Percentiles rank a stretch among this genome's conserved stretches.
These are phyloP conservation scores for Saururus chinensis DNA, from an alignment of 164 flowering plant species.

Conservation along the genomic window DNA sequence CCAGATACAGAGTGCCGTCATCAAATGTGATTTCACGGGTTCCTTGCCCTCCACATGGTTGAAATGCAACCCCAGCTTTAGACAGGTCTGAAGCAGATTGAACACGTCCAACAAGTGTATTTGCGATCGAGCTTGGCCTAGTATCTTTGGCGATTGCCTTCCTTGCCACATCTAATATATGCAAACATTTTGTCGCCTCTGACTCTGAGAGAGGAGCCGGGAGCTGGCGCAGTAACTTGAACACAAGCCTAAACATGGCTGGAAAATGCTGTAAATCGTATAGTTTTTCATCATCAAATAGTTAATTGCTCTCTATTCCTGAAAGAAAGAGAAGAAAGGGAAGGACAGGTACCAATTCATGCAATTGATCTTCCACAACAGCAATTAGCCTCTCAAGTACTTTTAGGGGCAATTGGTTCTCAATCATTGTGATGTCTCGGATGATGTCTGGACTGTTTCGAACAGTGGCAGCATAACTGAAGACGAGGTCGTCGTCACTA, in stretches of 20 bases:
- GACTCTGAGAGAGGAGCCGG: not conserved
- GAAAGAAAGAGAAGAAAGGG: not conserved
- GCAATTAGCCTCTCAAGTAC: slow-evolving; percentile 15
- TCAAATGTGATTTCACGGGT: not conserved
- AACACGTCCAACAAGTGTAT: not conserved
- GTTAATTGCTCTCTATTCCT: too few species aligned
- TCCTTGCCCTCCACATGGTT: not conserved
- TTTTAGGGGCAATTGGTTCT: slow-evolving; percentile 59
- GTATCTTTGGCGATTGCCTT: not conserved
- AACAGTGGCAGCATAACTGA: slow-evolving; percentile 34
- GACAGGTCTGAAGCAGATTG: not conserved
- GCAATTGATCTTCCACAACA: slow-evolving; percentile 10
- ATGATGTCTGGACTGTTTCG: slow-evolving; percentile 32
- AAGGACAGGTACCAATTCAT: not conserved
- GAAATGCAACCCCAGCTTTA: not conserved
- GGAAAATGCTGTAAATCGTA: not conserved
- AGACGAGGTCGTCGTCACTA: too few species aligned
- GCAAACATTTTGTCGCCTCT: not conserved
- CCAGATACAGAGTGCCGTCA: not conserved
- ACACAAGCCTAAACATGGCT: not conserved
- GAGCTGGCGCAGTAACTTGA: not conserved
- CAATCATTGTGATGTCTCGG: slow-evolving; percentile 61
- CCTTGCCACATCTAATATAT: not conserved
- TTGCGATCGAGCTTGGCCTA: not conserved
- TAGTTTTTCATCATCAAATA: too few species aligned